Conservation (phyloP, 164 flowering plant species). For the Buxus sempervirens region DNA sequence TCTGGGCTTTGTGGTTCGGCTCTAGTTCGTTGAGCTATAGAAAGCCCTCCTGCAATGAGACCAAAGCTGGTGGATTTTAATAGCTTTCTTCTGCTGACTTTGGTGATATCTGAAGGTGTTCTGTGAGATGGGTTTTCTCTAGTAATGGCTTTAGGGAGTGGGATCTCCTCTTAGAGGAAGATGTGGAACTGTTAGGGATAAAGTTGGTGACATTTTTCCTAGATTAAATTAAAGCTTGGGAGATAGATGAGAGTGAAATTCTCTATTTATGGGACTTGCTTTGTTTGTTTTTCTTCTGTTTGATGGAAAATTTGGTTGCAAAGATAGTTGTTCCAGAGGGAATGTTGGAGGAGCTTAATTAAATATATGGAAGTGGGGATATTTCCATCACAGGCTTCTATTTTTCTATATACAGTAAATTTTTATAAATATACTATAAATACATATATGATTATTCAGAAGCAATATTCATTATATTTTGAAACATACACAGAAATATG, state of each 20-base stretch:
- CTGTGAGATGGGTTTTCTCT: conserved; percentile 29
- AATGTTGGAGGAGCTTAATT: not conserved
- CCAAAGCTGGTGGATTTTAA: conserved; percentile 34
- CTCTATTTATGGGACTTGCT: no score
- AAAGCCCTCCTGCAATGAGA: conserved; percentile 30
- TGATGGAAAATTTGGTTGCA: not conserved
- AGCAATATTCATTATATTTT: no score
- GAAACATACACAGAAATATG: no score
- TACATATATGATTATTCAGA: no score
- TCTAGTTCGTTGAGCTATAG: conserved; percentile 34
- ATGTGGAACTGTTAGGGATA: conserved; percentile 36
- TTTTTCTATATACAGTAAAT: no score
- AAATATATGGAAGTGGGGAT: conserved; percentile 4
- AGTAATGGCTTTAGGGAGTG: conserved; percentile 17
- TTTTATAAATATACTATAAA: no score
- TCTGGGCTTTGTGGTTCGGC: conserved; percentile 51
- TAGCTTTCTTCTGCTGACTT: conserved; percentile 35
- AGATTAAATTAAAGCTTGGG: no score
- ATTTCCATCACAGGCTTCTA: conserved; percentile 11
- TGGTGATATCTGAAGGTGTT: conserved; percentile 18
- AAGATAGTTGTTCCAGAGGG: conserved; percentile 1
- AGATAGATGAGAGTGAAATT: no score
- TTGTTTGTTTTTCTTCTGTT: not conserved
- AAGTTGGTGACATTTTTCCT: conserved; percentile 35
- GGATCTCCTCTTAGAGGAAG: conserved; percentile 34